phyloP scores from a whole-genome alignment of 768 basidiomycete species.

The Macrolepiota albuminosa region DNA sequence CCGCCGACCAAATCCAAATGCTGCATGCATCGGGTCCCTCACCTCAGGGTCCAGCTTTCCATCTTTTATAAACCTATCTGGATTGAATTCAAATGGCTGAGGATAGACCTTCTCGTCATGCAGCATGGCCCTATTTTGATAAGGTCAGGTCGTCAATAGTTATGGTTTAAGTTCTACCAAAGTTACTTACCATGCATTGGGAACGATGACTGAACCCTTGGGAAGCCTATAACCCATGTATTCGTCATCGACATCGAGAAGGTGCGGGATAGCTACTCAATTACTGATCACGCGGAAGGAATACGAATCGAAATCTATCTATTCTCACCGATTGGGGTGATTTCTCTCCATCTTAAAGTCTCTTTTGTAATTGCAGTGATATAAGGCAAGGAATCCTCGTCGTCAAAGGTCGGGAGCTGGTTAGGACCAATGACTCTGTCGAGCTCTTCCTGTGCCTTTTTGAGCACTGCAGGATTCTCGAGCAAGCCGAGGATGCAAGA shows the following conservation, averaged over 20 bases:
- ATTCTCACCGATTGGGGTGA: constrained; percentile 19
- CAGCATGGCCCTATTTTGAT: constrained; percentile 26
- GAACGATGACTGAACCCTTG: constrained; percentile 22
- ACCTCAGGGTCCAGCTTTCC: constrained; percentile 13
- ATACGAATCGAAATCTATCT: not conserved
- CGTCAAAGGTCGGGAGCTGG: constrained; percentile 26
- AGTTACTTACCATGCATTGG: constrained; percentile 25
- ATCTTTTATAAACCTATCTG: constrained; percentile 32
- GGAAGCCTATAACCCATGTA: constrained; percentile 34
- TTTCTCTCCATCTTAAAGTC: constrained; percentile 23
- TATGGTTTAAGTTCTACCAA: not conserved
- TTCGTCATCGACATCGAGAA: constrained; percentile 23
- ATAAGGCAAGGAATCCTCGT: constrained; percentile 15
- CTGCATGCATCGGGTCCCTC: constrained; percentile 8
- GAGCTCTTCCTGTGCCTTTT: constrained; percentile 18
- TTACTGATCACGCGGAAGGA: not conserved
- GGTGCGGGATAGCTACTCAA: constrained; percentile 26
- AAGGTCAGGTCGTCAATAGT: not conserved
- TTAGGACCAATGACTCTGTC: constrained; percentile 17
- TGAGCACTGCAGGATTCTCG: constrained; percentile 21
- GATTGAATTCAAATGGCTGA: constrained; percentile 27
- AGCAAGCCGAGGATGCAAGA: constrained; percentile 26
- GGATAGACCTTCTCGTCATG: constrained; percentile 27
- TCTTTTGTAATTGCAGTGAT: constrained; percentile 21
- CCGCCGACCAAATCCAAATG: constrained; percentile 20